phyloP scores from a whole-genome alignment of 73 alveolate species.

The Paramecium tetraurelia region DNA sequence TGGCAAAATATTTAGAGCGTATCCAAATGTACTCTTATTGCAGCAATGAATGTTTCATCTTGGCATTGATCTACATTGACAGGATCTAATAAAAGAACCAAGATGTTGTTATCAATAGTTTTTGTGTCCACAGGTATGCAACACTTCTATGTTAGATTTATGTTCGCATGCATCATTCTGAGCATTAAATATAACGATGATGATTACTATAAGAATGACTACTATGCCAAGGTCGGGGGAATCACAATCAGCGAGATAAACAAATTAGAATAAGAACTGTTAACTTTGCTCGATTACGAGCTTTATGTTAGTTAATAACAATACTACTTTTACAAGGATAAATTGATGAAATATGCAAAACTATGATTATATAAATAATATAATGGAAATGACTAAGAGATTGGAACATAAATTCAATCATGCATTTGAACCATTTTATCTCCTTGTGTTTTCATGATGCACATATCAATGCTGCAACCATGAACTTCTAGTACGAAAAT shows the following conservation, averaged over 20 bases:
- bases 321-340: constrained; percentile 63
- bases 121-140: constrained; percentile 58
- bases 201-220: constrained; percentile 68
- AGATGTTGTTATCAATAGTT: constrained; percentile 46
- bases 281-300: constrained; percentile 68
- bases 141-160: constrained; percentile 59
- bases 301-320: constrained; percentile 69
- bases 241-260: constrained; percentile 67
- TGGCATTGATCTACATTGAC: constrained; percentile 72
- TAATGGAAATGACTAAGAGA: constrained; percentile 32
- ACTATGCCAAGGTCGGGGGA: constrained; percentile 87
- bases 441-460: constrained; percentile 13
- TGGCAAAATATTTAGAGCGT: not conserved
- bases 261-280: constrained; percentile 74
- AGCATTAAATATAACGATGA: constrained; percentile 81
- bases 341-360: constrained; percentile 41
- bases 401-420: constrained; percentile 11
- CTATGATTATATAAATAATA: constrained; percentile 8
- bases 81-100: constrained; percentile 54
- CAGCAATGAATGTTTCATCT: constrained; percentile 62
- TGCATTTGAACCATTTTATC: constrained; percentile 10
- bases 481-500: not conserved
- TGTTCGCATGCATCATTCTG: constrained; percentile 70
- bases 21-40: constrained; percentile 24
- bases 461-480: not conserved